phyloP scores from a whole-genome alignment of 2,329 filamentous ascomycete species.

The Teratosphaeria gauchensis region DNA sequence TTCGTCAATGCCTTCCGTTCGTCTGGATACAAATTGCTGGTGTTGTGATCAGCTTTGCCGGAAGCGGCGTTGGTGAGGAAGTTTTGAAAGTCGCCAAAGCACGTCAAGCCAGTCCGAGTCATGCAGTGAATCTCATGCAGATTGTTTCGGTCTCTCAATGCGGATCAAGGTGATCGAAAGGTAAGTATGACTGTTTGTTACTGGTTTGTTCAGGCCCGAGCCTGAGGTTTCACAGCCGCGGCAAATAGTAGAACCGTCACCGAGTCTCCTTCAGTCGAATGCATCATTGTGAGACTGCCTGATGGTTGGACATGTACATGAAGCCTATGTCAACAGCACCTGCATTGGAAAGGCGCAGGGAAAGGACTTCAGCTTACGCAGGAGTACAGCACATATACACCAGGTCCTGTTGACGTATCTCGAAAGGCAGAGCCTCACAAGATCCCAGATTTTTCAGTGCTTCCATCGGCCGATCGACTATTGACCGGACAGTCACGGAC shows the following conservation, averaged over 20 bases:
- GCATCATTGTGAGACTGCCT: neutral
- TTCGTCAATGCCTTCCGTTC: neutral
- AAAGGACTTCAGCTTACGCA: neutral
- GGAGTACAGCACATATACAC: no score
- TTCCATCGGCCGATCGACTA: no score
- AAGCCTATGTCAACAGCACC: neutral
- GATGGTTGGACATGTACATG: neutral
- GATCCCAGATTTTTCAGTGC: no score
- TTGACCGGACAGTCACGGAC: no score
- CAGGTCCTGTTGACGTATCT: no score
- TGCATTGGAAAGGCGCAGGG: neutral
- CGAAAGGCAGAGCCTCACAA: no score
- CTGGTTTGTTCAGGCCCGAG: neutral
- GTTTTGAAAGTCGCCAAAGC: neutral
- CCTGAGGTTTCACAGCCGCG: neutral
- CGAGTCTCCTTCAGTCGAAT: neutral
- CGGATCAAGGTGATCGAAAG: neutral
- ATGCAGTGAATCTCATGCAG: neutral
- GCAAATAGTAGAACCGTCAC: no score
- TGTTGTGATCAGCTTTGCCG: neutral
- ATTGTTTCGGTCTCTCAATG: neutral
- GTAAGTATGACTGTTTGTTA: neutral
- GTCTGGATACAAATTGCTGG: neutral
- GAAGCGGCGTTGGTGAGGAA: neutral
- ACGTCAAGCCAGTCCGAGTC: neutral